A percentile compares a stretch with the other conserved stretches of the same genome.
Evolutionary conservation across 495 filamentous ascomycete genomes (phyloP).

Genomic region (Stereocaulon alpinum): DNA sequence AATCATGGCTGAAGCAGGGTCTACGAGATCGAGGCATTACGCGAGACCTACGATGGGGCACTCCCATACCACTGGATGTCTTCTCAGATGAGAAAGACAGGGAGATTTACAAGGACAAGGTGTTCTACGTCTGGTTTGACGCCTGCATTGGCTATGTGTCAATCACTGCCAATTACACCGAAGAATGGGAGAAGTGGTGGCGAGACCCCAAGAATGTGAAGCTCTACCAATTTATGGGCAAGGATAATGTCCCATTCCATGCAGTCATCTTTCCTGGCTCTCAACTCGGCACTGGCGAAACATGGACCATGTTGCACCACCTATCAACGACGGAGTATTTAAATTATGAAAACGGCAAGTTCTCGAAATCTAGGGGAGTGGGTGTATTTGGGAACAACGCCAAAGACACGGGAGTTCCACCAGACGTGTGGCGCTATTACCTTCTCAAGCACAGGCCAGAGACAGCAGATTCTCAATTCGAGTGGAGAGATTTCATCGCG

Average conservation of each 20-base stretch:
- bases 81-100: constrained; percentile 25
- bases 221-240: constrained; percentile 96
- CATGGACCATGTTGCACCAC: constrained; percentile 86
- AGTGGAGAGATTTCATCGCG: constrained; percentile 75
- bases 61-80: constrained; percentile 48
- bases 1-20: constrained; percentile 73
- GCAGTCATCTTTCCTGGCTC: constrained; percentile 84
- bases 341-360: constrained; percentile 93
- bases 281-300: constrained; percentile 71
- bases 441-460: constrained; percentile 82
- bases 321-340: constrained; percentile 90
- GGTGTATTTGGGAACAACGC: constrained; percentile 89
- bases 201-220: constrained; percentile 76
- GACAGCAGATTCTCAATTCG: constrained; percentile 79
- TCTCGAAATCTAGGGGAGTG: constrained; percentile 81
- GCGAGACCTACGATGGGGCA: constrained; percentile 87
- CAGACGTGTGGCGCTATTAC: constrained; percentile 91
- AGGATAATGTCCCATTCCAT: constrained; percentile 93
- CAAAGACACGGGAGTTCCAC: constrained; percentile 73
- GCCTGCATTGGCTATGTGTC: constrained; percentile 94
- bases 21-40: constrained; percentile 80
- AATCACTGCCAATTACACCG: constrained; percentile 87
- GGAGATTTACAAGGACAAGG: constrained; percentile 30
- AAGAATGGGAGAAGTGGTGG: constrained; percentile 95
- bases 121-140: constrained; percentile 96